Evolutionary conservation across 2,329 filamentous ascomycete species (phyloP), one percentile per base, ranked within the genome.

Genomic region (Penicillium fuscoglaucum): DNA sequence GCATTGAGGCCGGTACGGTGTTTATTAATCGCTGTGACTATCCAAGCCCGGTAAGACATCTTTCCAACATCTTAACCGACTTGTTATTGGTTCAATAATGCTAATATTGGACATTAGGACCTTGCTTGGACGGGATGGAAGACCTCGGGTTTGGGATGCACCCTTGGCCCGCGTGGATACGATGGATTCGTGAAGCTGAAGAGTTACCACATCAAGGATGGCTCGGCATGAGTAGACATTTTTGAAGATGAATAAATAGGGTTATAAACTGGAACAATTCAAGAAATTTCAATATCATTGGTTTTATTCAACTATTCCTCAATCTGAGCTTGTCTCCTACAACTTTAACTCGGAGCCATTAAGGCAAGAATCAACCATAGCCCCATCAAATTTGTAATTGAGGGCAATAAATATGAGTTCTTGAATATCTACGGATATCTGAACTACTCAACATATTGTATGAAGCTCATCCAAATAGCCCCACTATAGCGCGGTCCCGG

Each of bases 61-160:
- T 33, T 13, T 48, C 21, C 17, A 7, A 7, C 4, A 12, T 3
- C 33, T 5, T 15, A 3, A 26, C 29, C 5, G 13, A n/a, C 15
- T 8, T 41, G 5, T 13, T 26, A 5, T 12, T 12, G 12, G 13
- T 6, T 40, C 29, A 17, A 24, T 19, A 17, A 13, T 21, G 15
- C 54, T 61, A 37, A 62, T 39, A 26, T 8, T 29, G 13, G 19
- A 65, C 2, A 9, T 13, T 41, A 93, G 90, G 91, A 95, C 75
- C 84, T 95, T 65, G 90, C 91, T 10, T 95, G 90, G 91, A 93
- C 91, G 3, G 93, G 93, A 7, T 96, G 91, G 91, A 97, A 96
- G 81, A 90, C 95, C 72, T 96, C 91, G 55, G 92, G 93, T 61
- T 90, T 90, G 76, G 93, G 93, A 33, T 88, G 90, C 68, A 96